These are phyloP conservation scores for Colletotrichum nymphaeae DNA, from an alignment of 2,329 filamentous ascomycete species.

Conservation along the genomic window DNA sequence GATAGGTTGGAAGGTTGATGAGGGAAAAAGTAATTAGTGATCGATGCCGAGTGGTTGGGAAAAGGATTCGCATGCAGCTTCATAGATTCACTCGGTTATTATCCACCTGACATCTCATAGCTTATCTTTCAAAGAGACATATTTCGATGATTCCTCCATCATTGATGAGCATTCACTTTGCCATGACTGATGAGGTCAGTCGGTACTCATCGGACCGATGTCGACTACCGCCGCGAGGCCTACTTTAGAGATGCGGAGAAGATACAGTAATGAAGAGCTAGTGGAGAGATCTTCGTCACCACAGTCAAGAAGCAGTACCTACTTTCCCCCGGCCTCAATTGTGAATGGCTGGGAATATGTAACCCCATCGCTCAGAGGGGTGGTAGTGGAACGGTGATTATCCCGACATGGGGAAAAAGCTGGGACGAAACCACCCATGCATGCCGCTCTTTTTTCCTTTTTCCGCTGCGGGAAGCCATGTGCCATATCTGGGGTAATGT, in stretches of 20 bases:
- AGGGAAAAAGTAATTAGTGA: background rate
- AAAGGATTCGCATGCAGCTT: background rate
- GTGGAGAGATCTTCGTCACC: background rate
- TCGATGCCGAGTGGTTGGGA: background rate
- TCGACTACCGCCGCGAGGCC: background rate
- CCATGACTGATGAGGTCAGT: background rate
- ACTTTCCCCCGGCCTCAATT: background rate
- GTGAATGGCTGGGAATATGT: conserved; percentile 19
- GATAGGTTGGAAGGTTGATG: background rate
- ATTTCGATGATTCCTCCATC: background rate
- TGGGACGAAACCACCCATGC: conserved; percentile 18
- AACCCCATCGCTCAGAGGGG: background rate
- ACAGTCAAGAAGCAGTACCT: no score
- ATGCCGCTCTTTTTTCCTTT: background rate
- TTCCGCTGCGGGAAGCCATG: conserved; percentile 15
- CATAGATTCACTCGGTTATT: background rate
- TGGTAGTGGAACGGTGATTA: conserved; percentile 18
- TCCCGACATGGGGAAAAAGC: conserved; percentile 20
- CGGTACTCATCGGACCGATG: background rate
- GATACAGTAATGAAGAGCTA: background rate
- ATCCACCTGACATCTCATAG: no score
- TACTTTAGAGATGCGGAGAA: background rate
- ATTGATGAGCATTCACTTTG: background rate
- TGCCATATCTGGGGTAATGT: background rate
- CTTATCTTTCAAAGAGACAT: background rate